A percentile compares a stretch with the other conserved stretches of the same genome.
phyloP scores from a whole-genome alignment of 768 basidiomycete genomes.

The Agrocybe praecox region DNA sequence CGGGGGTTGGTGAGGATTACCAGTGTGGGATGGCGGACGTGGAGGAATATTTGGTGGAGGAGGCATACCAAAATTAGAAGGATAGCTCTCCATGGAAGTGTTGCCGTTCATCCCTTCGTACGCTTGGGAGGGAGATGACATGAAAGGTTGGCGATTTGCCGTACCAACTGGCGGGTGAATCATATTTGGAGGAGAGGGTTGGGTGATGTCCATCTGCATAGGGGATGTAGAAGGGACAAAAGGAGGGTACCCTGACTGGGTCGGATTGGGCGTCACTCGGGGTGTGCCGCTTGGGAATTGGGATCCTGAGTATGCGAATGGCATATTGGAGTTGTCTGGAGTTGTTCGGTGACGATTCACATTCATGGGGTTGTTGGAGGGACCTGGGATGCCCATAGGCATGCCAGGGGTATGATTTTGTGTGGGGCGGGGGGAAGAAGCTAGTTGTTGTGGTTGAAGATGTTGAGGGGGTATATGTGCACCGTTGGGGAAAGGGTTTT shows the following conservation, averaged over 20 bases:
- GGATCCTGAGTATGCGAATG: constrained; percentile 41
- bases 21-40: constrained; percentile 45
- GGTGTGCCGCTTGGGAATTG: constrained; percentile 31
- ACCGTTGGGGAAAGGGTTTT: constrained; percentile 39
- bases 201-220: constrained; percentile 49
- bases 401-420: constrained; percentile 44
- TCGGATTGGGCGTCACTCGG: constrained; percentile 15
- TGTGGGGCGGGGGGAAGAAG: constrained; percentile 45
- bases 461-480: constrained; percentile 39
- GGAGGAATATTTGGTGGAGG: constrained; percentile 34
- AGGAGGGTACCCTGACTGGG: constrained; percentile 10
- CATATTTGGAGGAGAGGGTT: constrained; percentile 37
- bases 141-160: constrained; percentile 44
- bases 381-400: constrained; percentile 36
- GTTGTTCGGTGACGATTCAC: constrained; percentile 45
- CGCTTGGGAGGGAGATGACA: constrained; percentile 65
- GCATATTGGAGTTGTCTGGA: constrained; percentile 43
- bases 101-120: constrained; percentile 52
- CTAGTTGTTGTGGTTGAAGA: constrained; percentile 36
- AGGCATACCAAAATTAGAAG: constrained; percentile 35
- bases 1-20: constrained; percentile 28
- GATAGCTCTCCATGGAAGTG: constrained; percentile 19
- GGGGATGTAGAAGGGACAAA: constrained; percentile 52
- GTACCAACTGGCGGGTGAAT: constrained; percentile 40
- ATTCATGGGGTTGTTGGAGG: constrained; percentile 34